A percentile compares a stretch with the other conserved stretches of the same genome.
Evolutionary conservation across 2,329 filamentous ascomycete genomes (phyloP).

Genomic region (Cytospora schulzeri): DNA sequence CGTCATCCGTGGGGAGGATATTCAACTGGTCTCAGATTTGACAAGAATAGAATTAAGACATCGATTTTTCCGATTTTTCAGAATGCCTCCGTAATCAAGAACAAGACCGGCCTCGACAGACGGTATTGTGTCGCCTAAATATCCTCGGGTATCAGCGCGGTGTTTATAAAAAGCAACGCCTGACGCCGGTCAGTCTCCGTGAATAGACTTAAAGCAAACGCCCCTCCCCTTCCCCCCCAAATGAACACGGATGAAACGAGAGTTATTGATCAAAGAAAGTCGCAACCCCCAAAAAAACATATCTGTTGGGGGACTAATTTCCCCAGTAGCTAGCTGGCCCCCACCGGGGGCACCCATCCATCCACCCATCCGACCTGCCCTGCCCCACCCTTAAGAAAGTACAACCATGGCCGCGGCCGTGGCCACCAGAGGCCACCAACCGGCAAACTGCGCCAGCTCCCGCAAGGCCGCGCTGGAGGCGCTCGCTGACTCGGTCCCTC

Average conservation of each 20-base stretch:
- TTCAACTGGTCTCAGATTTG: background rate
- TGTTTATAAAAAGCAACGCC: background rate
- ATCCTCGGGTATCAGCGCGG: conserved; percentile 14
- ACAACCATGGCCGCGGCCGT: conserved; percentile 49
- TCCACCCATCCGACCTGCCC: no score
- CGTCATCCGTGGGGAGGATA: no score
- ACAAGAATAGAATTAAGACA: background rate
- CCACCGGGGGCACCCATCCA: background rate
- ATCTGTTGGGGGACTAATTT: no score
- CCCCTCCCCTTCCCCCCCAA: background rate
- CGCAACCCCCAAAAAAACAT: no score
- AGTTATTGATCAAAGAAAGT: background rate
- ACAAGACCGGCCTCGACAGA: background rate
- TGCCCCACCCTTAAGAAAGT: conserved; percentile 38
- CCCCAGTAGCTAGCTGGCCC: no score
- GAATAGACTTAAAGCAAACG: background rate
- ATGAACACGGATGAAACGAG: background rate
- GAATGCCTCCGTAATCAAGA: background rate
- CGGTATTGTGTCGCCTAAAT: background rate
- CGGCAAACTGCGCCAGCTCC: conserved; percentile 42
- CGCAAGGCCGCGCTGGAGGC: conserved; percentile 40
- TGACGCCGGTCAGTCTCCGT: background rate
- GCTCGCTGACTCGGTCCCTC: conserved; percentile 45
- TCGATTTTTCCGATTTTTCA: background rate
- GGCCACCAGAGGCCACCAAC: conserved; percentile 53